Evolutionary conservation across 2,329 filamentous ascomycete species (phyloP).

Genomic region (Colletotrichum karsti): DNA sequence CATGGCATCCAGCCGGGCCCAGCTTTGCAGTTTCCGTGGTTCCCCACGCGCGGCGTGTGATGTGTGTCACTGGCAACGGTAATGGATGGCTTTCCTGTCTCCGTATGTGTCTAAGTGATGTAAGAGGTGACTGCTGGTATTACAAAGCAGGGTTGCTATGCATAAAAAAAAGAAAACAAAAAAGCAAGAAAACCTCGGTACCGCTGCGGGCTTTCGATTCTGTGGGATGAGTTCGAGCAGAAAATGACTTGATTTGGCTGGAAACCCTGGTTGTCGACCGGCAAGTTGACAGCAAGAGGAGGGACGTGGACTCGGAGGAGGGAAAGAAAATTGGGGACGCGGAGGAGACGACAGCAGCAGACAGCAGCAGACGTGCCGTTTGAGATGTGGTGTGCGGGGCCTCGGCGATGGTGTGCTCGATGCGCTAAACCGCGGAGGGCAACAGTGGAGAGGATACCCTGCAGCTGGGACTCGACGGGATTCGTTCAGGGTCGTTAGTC

Average conservation of each 20-base stretch:
- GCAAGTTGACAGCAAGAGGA: neutral
- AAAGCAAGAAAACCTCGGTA: neutral
- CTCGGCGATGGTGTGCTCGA: constrained; percentile 25
- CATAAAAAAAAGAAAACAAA: neutral
- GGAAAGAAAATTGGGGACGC: constrained; percentile 12
- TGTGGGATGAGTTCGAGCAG: neutral
- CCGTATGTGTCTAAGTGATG: neutral
- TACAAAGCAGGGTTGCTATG: constrained; percentile 10
- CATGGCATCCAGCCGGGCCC: constrained; percentile 19
- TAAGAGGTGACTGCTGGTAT: neutral
- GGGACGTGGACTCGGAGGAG: neutral
- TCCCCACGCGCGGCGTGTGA: neutral
- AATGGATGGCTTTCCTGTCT: no score
- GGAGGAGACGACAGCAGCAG: neutral
- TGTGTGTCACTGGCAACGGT: neutral
- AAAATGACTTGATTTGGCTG: neutral
- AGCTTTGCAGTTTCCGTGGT: neutral
- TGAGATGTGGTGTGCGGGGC: constrained; percentile 11
- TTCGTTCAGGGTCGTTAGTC: neutral
- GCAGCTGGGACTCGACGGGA: constrained; percentile 2
- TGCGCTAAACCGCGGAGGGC: constrained; percentile 2
- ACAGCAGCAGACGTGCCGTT: neutral
- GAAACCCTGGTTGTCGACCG: neutral
- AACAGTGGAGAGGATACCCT: constrained; percentile 7
- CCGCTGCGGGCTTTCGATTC: neutral